phyloP scores from a whole-genome alignment of 306 rosid species.

The Sphenostylis stenocarpa region DNA sequence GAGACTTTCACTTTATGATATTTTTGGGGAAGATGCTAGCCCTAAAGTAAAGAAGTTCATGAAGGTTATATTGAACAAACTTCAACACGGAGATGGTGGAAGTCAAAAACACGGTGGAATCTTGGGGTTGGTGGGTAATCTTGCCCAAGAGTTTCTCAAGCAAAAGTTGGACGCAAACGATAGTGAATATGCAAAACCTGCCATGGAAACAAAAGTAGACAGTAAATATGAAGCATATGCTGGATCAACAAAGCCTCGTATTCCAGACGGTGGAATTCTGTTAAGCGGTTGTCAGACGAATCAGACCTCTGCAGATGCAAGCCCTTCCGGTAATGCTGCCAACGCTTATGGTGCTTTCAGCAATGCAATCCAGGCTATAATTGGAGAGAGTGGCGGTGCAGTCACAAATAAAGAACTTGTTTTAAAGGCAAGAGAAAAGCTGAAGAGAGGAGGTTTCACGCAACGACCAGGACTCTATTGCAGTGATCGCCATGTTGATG shows the following conservation, averaged over 20 bases:
- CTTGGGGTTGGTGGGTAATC: constrained; percentile 76
- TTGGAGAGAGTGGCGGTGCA: constrained; percentile 54
- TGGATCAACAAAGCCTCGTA: constrained; percentile 55
- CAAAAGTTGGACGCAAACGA: constrained; percentile 70
- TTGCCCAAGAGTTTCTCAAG: constrained; percentile 84
- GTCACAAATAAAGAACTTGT: constrained; percentile 76
- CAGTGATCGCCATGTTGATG: constrained; percentile 60
- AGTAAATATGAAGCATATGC: constrained; percentile 82
- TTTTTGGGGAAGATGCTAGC: constrained; percentile 87
- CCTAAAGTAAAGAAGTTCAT: constrained; percentile 99
- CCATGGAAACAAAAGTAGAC: constrained; percentile 55
- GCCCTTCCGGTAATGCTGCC: constrained; percentile 57
- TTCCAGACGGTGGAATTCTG: constrained; percentile 67
- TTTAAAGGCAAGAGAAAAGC: constrained; percentile 55
- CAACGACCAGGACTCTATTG: constrained; percentile 94
- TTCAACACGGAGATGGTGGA: constrained; percentile 45
- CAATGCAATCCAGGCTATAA: constrained; percentile 76
- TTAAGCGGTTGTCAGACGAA: constrained; percentile 85
- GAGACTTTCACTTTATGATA: constrained; percentile 85
- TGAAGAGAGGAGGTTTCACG: constrained; percentile 64
- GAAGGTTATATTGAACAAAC: constrained; percentile 66
- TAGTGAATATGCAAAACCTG: constrained; percentile 72
- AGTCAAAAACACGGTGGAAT: constrained; percentile 50
- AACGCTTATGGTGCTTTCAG: constrained; percentile 86
- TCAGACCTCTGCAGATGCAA: constrained; percentile 93